Evolutionary conservation across 805 yeast species (phyloP).

Genomic region (Wickerhamomyces xylosicus): DNA sequence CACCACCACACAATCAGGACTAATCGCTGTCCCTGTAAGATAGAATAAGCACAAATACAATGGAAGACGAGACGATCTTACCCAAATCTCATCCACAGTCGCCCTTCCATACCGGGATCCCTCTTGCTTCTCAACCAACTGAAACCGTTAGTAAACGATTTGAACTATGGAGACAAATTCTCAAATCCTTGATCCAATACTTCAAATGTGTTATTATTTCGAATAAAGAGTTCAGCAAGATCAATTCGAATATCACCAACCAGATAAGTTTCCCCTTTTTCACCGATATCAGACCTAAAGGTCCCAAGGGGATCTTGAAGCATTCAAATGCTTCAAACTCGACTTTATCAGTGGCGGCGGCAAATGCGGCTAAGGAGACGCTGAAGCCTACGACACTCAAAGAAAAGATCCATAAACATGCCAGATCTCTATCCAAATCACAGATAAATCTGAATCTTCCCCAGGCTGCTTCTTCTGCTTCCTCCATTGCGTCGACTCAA

Average conservation of each 20-base stretch:
- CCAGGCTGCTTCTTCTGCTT: neutral
- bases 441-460: neutral
- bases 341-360: neutral
- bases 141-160: constrained; percentile 77
- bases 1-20: too few relatives aligned
- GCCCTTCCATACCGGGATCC: constrained; percentile 40
- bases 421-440: neutral
- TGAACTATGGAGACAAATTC: constrained; percentile 75
- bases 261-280: constrained; percentile 45
- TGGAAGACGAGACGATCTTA: constrained; percentile 10
- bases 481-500: neutral
- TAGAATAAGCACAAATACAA: too few relatives aligned
- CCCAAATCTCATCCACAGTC: constrained; percentile 15
- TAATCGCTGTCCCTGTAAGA: too few relatives aligned
- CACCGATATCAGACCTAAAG: constrained; percentile 9
- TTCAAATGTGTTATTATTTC: constrained; percentile 70
- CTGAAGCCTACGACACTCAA: neutral
- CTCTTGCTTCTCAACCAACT: constrained; percentile 64
- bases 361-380: constrained; percentile 3
- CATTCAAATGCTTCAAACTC: neutral
- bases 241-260: constrained; percentile 69
- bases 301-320: neutral
- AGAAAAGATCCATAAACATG: constrained; percentile 2
- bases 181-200: constrained; percentile 66
- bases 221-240: constrained; percentile 78